A percentile compares a stretch with the other conserved stretches of the same genome.
These are phyloP conservation scores for Eremothecium sinecaudum DNA, from an alignment of 1,139 yeast species.

Conservation along the genomic window DNA sequence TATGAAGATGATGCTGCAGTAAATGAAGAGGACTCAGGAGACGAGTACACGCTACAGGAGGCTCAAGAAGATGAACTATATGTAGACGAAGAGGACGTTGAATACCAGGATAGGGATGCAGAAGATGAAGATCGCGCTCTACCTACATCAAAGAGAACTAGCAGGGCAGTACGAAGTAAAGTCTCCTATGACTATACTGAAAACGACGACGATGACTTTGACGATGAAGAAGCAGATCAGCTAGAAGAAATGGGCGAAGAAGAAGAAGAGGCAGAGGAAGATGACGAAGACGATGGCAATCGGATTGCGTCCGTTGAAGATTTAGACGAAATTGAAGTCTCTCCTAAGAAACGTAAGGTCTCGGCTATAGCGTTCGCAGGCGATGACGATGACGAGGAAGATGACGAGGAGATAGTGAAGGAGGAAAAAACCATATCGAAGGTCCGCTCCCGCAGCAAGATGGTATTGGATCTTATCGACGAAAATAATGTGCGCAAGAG, in stretches of 20 bases:
- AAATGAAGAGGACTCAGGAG: conserved; percentile 8
- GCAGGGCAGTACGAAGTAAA: conserved; percentile 11
- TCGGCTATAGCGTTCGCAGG: conserved; percentile 8
- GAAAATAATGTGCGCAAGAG: conserved; percentile 20
- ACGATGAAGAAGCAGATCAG: conserved; percentile 19
- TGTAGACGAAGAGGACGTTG: conserved; percentile 12
- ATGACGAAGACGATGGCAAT: conserved; percentile 3
- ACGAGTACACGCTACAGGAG: conserved; percentile 9
- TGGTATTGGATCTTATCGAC: conserved; percentile 22
- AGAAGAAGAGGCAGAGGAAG: conserved; percentile 1
- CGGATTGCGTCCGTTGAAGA: conserved; percentile 18
- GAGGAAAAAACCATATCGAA: conserved; percentile 14
- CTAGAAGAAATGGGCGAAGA: conserved; percentile 15
- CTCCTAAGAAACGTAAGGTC: conserved; percentile 11
- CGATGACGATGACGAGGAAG: conserved; percentile 8
- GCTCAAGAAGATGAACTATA: conserved; percentile 13
- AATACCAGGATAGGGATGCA: conserved; percentile 15
- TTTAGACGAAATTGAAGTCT: conserved; percentile 21
- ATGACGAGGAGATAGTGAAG: conserved; percentile 16
- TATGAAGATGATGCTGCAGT: conserved; percentile 5
- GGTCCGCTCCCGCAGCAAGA: conserved; percentile 18
- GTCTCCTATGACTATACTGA: conserved; percentile 10
- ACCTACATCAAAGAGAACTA: conserved; percentile 11
- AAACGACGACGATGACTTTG: conserved; percentile 12
- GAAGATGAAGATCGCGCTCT: conserved; percentile 16